Conservation (phyloP, 2,329 filamentous ascomycete genomes). For the Hirsutella rhossiliensis region DNA sequence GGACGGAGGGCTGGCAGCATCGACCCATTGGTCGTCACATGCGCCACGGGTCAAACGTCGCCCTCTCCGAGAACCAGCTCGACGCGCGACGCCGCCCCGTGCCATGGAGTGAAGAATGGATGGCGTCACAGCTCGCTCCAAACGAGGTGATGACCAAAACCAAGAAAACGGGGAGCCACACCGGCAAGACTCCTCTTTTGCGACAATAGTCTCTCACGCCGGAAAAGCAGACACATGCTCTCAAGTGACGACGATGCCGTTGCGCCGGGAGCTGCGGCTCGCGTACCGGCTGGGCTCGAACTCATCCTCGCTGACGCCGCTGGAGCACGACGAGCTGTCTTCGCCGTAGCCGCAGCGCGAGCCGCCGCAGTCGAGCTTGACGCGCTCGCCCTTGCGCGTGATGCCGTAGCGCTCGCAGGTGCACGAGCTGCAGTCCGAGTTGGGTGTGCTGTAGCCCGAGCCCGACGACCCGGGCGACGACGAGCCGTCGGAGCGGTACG, state of each 20-base stretch:
- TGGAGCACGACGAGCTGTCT: constrained; percentile 54
- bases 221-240: neutral
- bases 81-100: constrained; percentile 16
- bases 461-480: constrained; percentile 62
- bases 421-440: constrained; percentile 68
- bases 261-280: constrained; percentile 44
- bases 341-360: constrained; percentile 74
- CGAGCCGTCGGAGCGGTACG: constrained; percentile 56
- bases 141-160: neutral
- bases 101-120: constrained; percentile 9
- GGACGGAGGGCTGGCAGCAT: constrained; percentile 38
- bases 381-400: constrained; percentile 80
- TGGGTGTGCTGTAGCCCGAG: constrained; percentile 68
- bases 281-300: constrained; percentile 30
- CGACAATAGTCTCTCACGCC: too few relatives aligned
- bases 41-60: constrained; percentile 3
- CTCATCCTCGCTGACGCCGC: constrained; percentile 49
- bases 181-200: too few relatives aligned
- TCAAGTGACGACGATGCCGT: constrained; percentile 48
- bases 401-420: constrained; percentile 95
- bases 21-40: constrained; percentile 33
- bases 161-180: neutral
- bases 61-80: constrained; percentile 31
- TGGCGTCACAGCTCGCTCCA: neutral
- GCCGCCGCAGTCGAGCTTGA: constrained; percentile 94